Evolutionary conservation across 441 rosid genomes (phyloP), one percentile per base, ranked within the genome.

Genomic region (Adansonia grandidieri): DNA sequence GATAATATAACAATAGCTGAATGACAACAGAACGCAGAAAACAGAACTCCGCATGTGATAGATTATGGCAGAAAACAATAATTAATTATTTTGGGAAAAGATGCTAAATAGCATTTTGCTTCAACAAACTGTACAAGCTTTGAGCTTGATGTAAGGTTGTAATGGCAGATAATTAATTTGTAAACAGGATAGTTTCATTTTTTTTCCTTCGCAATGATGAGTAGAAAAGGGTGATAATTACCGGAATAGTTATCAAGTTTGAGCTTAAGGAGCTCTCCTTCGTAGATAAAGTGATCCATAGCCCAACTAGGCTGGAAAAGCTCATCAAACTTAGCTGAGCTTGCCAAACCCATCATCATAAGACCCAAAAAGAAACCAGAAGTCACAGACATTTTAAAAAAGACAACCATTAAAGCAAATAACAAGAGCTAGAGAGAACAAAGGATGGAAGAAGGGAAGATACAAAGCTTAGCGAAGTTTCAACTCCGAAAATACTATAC

Each of bases 211-310:
- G 9, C 20, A 4, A 40, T 58, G 47, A 47, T 9, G 13, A 47
- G 56, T 44, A 44, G 47, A 44, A 44, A 44, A 61, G n/a, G 0
- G 28, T 5, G 47, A 40, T 17, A 32, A 4, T 62, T 87, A 96
- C 99, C 99, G 42, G 99, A 96, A 82, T 28, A 89, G 54, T 87
- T 91, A 81, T 96, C 99, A 68, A 96, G 99, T 76, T 88, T 96
- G 85, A 96, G 96, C 81, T 80, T 86, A n/a, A 95, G 92, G 56
- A 86, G 88, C 42, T 96, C 97, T 71, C 98, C 97, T 65, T 96
- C 95, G 51, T 88, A 84, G n/a, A 80, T 19, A 57, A 92, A 80
- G 66, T 96, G 99, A 73, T 96, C 98, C 62, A 77, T 71, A 61
- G 99, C 98, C 99, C 99, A 96, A 67, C 91, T 82, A 6, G 97